Evolutionary conservation across 2,329 filamentous ascomycete genomes (phyloP), one percentile per base, ranked within the genome.

Genomic region (Fusarium sp.): DNA sequence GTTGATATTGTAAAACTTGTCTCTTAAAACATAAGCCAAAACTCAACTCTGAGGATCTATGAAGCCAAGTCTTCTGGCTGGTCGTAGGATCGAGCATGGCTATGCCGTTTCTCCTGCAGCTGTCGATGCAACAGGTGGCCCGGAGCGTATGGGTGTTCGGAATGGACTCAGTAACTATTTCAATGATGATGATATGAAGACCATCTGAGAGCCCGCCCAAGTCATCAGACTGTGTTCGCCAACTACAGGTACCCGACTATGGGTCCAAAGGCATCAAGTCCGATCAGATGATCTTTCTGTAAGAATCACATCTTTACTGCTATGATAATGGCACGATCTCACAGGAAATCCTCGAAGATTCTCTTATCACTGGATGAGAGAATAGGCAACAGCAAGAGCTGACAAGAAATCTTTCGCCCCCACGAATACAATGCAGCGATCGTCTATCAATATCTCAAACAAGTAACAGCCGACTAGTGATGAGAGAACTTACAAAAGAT

Each of bases 151-250:
- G 8, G 42, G 12, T 4, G 12, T 20, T 25, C 10, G 8, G 17
- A 3, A 27, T 27, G 96, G 89, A 31, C 85, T 90, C 12, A 90
- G 90, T 76, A 93, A 95, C 82, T 88, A 91, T 80, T 97, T 91
- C 83, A 88, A 90, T 53, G 89, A 89, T 70, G 90, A 94, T 3
- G 94, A 94, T 63, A 87, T 98, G 59, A 88, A 89, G 75, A 81
- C 86, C 57, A 87, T 97, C 36, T 92, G 89, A 71, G 83, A 87
- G 20, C 87, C 98, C 52, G 92, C 92, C 71, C 87, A 93, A 64
- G 81, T 88, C 57, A 85, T 90, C 61, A 90, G 97, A 81, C 94
- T 94, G 0, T 77, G 91, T 95, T 27, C 92, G 98, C 85, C 73
- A 89, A 89, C 90, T 20, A 85, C 27, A 6, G 9, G 13, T 53